Conservation (phyloP, 768 basidiomycete genomes). For the Phaeolepiota aurea region DNA sequence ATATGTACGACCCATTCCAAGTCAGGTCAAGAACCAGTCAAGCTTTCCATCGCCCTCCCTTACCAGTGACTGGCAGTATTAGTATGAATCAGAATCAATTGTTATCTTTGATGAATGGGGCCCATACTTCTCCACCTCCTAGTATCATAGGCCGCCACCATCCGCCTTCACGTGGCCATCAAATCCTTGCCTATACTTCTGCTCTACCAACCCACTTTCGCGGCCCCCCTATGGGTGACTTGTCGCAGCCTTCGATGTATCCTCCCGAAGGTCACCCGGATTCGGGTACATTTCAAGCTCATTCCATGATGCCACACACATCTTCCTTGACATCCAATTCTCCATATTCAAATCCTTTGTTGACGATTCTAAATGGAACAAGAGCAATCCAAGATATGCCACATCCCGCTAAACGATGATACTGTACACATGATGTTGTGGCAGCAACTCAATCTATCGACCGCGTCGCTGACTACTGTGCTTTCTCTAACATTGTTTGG, state of each 20-base stretch:
- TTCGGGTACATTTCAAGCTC: not conserved
- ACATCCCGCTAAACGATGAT: not conserved
- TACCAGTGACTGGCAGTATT: slow-evolving; percentile 26
- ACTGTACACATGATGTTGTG: not conserved
- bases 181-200: not conserved
- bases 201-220: not conserved
- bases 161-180: slow-evolving; percentile 3
- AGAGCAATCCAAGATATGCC: not conserved
- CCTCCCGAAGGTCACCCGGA: not conserved
- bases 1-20: slow-evolving; percentile 27
- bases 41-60: slow-evolving; percentile 24
- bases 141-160: slow-evolving; percentile 5
- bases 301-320: not conserved
- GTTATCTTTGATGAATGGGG: slow-evolving; percentile 31
- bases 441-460: not conserved
- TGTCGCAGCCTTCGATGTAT: not conserved
- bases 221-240: not conserved
- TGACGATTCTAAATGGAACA: slow-evolving; percentile 8
- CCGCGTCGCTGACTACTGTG: not conserved
- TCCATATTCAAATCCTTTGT: slow-evolving; percentile 6
- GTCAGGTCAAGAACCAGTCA: slow-evolving; percentile 41
- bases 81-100: slow-evolving; percentile 48
- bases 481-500: not conserved
- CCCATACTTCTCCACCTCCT: slow-evolving; percentile 12
- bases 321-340: slow-evolving; percentile 1